These are phyloP conservation scores for Cystobasidium ongulense DNA, from an alignment of 768 basidiomycete genomes.

Conservation along the genomic window DNA sequence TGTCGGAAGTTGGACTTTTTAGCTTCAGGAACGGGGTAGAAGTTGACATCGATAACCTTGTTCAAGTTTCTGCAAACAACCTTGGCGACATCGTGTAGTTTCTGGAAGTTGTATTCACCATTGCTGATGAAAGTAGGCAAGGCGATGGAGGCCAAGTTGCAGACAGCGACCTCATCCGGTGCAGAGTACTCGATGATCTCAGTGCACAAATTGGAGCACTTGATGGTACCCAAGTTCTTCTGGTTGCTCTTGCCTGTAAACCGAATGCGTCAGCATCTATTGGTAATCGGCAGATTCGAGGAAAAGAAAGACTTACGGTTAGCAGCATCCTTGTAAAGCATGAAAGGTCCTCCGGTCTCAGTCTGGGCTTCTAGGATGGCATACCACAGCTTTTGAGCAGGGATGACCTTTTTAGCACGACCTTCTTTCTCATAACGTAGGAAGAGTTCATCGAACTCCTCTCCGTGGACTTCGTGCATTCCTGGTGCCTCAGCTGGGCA, in stretches of 20 bases:
- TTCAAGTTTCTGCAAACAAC: conserved; percentile 90
- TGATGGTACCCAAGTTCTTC: conserved; percentile 96
- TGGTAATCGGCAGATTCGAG: neutral
- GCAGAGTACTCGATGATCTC: conserved; percentile 98
- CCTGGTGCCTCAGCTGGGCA: conserved; percentile 94
- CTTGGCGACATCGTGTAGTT: conserved; percentile 86
- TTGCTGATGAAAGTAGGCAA: conserved; percentile 73
- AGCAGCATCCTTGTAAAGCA: conserved; percentile 94
- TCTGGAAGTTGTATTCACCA: conserved; percentile 76
- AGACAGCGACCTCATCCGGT: conserved; percentile 94
- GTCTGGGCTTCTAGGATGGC: conserved; percentile 93
- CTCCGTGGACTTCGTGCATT: conserved; percentile 76
- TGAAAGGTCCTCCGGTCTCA: conserved; percentile 98
- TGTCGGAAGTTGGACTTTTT: conserved; percentile 90
- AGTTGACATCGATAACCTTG: conserved; percentile 86
- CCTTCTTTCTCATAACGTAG: conserved; percentile 84
- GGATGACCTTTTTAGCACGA: conserved; percentile 68
- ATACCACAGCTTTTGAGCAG: conserved; percentile 98
- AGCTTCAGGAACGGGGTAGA: conserved; percentile 88
- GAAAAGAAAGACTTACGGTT: conserved; percentile 57
- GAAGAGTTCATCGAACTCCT: conserved; percentile 79
- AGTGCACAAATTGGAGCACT: conserved; percentile 96
- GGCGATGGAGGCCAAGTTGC: conserved; percentile 94
- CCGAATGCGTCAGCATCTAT: conserved; percentile 17
- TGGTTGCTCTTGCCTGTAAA: conserved; percentile 86